Evolutionary conservation across 345 rosid genomes (phyloP).

Genomic region (Dipteronia dyeriana): DNA sequence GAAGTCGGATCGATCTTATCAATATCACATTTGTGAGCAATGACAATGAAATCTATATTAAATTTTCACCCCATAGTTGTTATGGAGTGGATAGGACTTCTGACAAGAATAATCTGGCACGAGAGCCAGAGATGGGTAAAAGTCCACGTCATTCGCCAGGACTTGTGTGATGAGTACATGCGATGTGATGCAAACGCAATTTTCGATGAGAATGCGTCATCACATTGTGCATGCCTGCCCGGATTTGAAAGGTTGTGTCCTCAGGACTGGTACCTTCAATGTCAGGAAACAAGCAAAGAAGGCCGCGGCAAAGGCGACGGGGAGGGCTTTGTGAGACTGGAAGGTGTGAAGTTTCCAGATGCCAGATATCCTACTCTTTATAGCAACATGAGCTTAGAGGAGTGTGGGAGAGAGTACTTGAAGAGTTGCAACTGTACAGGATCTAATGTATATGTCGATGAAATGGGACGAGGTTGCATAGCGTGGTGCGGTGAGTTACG

Average conservation of each 20-base stretch:
- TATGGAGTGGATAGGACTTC: background rate
- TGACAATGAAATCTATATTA: background rate
- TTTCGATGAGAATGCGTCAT: background rate
- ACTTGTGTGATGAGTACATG: slow-evolving; percentile 27
- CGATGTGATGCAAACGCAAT: slow-evolving; percentile 17
- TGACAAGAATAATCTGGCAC: slow-evolving; percentile 13
- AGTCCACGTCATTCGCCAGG: background rate
- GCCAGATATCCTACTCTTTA: background rate
- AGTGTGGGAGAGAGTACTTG: slow-evolving; percentile 12
- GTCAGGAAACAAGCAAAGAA: background rate
- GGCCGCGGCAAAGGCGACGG: slow-evolving; percentile 2
- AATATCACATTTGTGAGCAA: background rate
- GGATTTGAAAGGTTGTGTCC: slow-evolving; percentile 7
- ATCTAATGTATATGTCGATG: background rate
- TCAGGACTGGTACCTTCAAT: background rate
- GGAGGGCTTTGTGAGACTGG: slow-evolving; percentile 4
- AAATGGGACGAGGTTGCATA: background rate
- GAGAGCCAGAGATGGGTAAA: slow-evolving; percentile 1
- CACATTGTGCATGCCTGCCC: slow-evolving; percentile 18
- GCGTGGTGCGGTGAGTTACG: background rate
- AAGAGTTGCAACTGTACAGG: slow-evolving; percentile 4
- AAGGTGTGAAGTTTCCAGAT: background rate
- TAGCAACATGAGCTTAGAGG: background rate
- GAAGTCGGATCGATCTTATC: background rate
- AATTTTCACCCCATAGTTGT: too few species aligned